Base-by-base conservation (phyloP, 768 basidiomycete genomes). In the Tylopilus rubrobrunneus region DNA sequence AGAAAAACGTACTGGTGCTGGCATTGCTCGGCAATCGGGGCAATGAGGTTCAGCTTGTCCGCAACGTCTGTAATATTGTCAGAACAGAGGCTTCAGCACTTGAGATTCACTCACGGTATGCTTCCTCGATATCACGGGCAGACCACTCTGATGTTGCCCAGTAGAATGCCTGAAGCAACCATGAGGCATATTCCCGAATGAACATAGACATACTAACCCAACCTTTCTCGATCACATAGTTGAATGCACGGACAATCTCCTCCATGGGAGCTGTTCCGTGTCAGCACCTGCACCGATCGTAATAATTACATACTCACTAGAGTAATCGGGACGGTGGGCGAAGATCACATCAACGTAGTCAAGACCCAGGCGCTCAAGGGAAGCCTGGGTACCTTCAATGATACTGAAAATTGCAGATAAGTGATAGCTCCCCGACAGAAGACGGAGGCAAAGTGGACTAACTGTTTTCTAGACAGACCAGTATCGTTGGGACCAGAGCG, bases 91-190 rank as follows among this genome's bases (percentile, higher is more conserved):
- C 6, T 31, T 41, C 15, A 23, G 31, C 19, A 28, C 14, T 21
- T 23, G 7, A 23, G 21, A 17, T 28, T 23, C 17, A 54, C 58
- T 11, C 34, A 74, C 75, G 70, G 60, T 69, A 67, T 39, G 77
- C 76, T 48, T 77, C 75, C 48, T 77, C 71, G 51, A 79, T 76
- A 60, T 80, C 73, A 43, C 70, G 69, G 7, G 82, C 76, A 37
- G 74, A 74, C 83, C 83, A 84, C 56, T 84, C 81, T 27, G 76
- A 78, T 1, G 79, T 80, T 28, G 72, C 78, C 79, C 78, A 78
- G 59, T 74, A 74, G 62, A 73, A 73, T 4, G 73, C 67, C 71
- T 73, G 33, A 23, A 12, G 40, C 12, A 45, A 29, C 19, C 5
- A 25, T 58, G 28, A 51, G 27, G 11, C 17, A 12, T 21, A 10